Evolutionary conservation across 2,329 filamentous ascomycete species (phyloP).

Genomic region (Ceratocystis destructans): DNA sequence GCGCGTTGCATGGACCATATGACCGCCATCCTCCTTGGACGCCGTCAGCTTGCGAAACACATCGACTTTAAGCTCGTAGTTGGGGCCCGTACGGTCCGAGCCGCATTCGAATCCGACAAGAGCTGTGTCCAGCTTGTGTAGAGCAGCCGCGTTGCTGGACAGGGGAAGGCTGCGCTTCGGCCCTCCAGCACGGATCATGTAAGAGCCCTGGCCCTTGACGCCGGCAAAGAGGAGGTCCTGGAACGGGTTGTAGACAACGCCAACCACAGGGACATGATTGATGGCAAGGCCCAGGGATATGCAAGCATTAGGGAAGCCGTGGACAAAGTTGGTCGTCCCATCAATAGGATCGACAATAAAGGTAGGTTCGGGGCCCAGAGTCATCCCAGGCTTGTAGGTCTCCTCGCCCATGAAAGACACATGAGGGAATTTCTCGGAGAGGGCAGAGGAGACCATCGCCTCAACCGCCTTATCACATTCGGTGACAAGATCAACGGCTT

Average conservation of each 20-base stretch:
- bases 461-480: constrained; percentile 55
- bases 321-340: constrained; percentile 70
- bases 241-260: constrained; percentile 72
- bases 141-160: constrained; percentile 36
- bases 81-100: constrained; percentile 49
- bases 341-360: constrained; percentile 76
- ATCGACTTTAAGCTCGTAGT: constrained; percentile 55
- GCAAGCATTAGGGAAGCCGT: constrained; percentile 59
- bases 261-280: constrained; percentile 46
- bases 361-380: constrained; percentile 52
- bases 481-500: constrained; percentile 55
- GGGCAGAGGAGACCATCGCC: constrained; percentile 41
- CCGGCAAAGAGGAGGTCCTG: constrained; percentile 54
- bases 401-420: constrained; percentile 62
- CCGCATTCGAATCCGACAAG: constrained; percentile 66
- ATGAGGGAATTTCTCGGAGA: constrained; percentile 39
- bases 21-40: constrained; percentile 47
- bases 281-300: constrained; percentile 63
- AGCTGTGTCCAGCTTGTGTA: constrained; percentile 46
- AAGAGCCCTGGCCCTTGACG: constrained; percentile 54
- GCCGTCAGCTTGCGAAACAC: constrained; percentile 50
- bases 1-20: constrained; percentile 65
- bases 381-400: constrained; percentile 54
- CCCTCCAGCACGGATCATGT: constrained; percentile 34
- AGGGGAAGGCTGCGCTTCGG: constrained; percentile 31